Base-by-base conservation (phyloP, 306 rosid genomes). In the Begonia peltatifolia region DNA sequence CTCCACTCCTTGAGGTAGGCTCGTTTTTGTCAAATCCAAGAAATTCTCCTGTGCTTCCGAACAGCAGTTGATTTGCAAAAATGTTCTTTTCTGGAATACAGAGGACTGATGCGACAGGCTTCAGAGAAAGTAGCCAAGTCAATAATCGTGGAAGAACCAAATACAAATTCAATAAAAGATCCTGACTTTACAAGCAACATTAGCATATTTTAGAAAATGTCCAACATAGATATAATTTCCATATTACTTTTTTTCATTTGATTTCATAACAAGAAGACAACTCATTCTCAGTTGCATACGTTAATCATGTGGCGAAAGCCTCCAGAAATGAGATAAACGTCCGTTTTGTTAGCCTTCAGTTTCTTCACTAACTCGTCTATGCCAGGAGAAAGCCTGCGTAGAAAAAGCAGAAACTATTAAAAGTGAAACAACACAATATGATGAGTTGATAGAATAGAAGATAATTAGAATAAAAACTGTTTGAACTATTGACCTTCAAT, bases 251-350 rank as follows among this genome's bases (percentile, higher is more conserved):
- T 25, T 5, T 30, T 30, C 38, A 30, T 5, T 5, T 30, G 38
- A 3, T 30, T 30, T 30, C 38, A 30, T 7, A 30, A 30, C 1
- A 30, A 9, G 38, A 30, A 30, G 38, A 30, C 38, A 7, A 30
- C 38, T 30, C 38, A 30, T 18, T 43, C 50, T 50, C 52, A 43
- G 54, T 4, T 43, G 41, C 95, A n/a, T 76, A 90, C 99, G 67
- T 80, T 65, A 73, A 90, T 90, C 95, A 90, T 90, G 73, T 83
- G 94, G 16, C 95, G 84, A 67, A 90, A 90, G 65, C 99, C 99
- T 25, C 99, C 95, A 4, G 99, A 90, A 72, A 90, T 74, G 61
- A 90, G 79, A 75, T 73, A 90, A 59, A 86, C 88, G 0, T 62
- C 63, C 3, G 51, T 76, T 43, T 55, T 47, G 42, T 69, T 78